Percentiles rank a stretch among this genome's conserved stretches.
These are phyloP conservation scores for Endotrypanum monterogeii DNA, from an alignment of 208 protist genomes.

Conservation along the genomic window DNA sequence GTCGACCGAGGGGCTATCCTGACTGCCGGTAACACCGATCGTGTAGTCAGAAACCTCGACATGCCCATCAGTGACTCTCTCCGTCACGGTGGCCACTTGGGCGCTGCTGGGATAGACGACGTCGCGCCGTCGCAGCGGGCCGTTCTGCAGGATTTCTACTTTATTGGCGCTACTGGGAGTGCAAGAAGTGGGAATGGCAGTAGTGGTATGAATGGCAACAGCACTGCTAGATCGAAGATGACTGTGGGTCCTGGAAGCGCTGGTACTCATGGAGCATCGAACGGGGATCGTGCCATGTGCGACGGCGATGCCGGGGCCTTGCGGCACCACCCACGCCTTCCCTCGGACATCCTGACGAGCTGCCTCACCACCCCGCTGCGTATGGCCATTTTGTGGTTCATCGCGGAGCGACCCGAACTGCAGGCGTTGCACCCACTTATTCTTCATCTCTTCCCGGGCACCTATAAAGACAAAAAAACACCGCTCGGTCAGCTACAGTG, in stretches of 20 bases:
- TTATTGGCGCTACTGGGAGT: conserved; percentile 76
- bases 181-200: conserved; percentile 15
- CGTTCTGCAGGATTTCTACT: conserved; percentile 76
- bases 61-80: conserved; percentile 11
- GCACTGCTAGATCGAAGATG: not conserved
- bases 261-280: not conserved
- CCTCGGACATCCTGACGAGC: conserved; percentile 97
- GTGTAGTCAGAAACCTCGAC: conserved; percentile 28
- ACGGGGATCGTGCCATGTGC: not conserved
- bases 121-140: conserved; percentile 17
- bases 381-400: conserved; percentile 96
- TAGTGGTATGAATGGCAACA: conserved; percentile 9
- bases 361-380: conserved; percentile 98
- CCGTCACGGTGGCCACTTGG: conserved; percentile 17
- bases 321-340: conserved; percentile 67
- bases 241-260: conserved; percentile 2
- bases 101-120: conserved; percentile 21
- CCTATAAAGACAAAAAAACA: conserved; percentile 91
- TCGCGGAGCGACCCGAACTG: conserved; percentile 54
- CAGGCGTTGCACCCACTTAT: conserved; percentile 73
- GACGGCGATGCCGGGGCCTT: conserved; percentile 19
- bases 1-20: conserved; percentile 7
- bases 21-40: conserved; percentile 13
- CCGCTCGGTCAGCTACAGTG: conserved; percentile 98
- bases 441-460: conserved; percentile 75